Conservation (phyloP, 352 stramenopile genomes). For the Phytophthora syringae region DNA sequence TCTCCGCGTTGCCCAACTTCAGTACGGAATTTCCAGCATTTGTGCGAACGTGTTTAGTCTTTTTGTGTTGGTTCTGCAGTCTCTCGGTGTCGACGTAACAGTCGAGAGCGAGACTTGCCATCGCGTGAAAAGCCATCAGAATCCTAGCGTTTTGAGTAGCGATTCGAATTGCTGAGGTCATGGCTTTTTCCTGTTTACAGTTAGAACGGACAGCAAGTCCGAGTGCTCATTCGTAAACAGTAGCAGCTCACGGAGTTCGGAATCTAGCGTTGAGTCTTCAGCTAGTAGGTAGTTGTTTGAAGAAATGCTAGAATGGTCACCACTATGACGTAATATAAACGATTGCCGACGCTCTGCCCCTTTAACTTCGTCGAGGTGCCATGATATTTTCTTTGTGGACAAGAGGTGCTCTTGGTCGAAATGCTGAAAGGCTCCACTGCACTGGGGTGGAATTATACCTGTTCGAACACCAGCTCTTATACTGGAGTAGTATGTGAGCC, state of each 20-base stretch:
- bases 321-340: slow-evolving; percentile 4
- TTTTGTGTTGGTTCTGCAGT: background rate
- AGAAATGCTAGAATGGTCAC: background rate
- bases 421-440: slow-evolving; percentile 34
- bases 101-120: slow-evolving; percentile 47
- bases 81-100: slow-evolving; percentile 42
- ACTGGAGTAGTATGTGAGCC: slow-evolving; percentile 44
- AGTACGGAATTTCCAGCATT: background rate
- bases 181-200: slow-evolving; percentile 47
- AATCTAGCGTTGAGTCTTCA: slow-evolving; percentile 21
- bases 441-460: slow-evolving; percentile 49
- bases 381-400: slow-evolving; percentile 5
- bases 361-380: slow-evolving; percentile 16
- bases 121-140: slow-evolving; percentile 36
- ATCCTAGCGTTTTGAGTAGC: slow-evolving; percentile 46
- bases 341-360: slow-evolving; percentile 1
- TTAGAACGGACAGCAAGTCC: slow-evolving; percentile 38
- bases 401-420: slow-evolving; percentile 50
- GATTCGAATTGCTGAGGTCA: slow-evolving; percentile 34
- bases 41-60: too few species aligned
- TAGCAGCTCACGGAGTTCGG: slow-evolving; percentile 39
- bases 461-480: slow-evolving; percentile 48
- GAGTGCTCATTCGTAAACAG: slow-evolving; percentile 38
- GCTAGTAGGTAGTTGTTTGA: slow-evolving; percentile 16
- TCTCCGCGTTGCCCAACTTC: background rate